A percentile compares a stretch with the other conserved stretches of the same genome.
Conservation (phyloP, 78 protist genomes). For the Acrasis kona region DNA sequence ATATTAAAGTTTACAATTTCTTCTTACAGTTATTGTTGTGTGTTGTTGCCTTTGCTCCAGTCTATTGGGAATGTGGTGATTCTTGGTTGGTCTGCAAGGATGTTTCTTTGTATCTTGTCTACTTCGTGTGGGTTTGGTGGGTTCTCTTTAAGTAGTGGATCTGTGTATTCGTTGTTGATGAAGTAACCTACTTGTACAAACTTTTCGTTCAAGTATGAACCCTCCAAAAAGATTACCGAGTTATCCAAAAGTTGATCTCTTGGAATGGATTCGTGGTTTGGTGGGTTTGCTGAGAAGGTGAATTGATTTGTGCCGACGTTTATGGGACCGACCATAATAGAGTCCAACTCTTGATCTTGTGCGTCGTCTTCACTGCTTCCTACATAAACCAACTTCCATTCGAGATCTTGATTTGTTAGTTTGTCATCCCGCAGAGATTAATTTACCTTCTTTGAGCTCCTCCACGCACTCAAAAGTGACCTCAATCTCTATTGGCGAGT, state of each 20-base stretch:
- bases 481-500: slow-evolving; percentile 12
- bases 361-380: slow-evolving; percentile 41
- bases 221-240: slow-evolving; percentile 42
- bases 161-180: slow-evolving; percentile 7
- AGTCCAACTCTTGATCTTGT: slow-evolving; percentile 55
- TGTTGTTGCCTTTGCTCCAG: background rate
- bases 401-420: slow-evolving; percentile 30
- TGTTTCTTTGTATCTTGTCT: background rate
- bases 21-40: background rate
- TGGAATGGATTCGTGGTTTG: slow-evolving; percentile 34
- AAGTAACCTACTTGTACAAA: slow-evolving; percentile 56
- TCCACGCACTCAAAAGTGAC: slow-evolving; percentile 34
- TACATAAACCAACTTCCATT: slow-evolving; percentile 57
- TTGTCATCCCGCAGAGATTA: background rate
- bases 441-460: slow-evolving; percentile 18
- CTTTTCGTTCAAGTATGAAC: slow-evolving; percentile 48
- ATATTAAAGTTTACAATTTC: background rate
- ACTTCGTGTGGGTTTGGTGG: background rate
- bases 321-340: slow-evolving; percentile 61
- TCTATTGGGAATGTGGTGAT: background rate
- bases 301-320: slow-evolving; percentile 33
- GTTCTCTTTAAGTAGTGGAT: background rate
- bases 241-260: slow-evolving; percentile 38
- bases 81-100: background rate
- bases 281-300: slow-evolving; percentile 22